Evolutionary conservation across 1,139 yeast species (phyloP).

Genomic region (Williopsis jadinii): DNA sequence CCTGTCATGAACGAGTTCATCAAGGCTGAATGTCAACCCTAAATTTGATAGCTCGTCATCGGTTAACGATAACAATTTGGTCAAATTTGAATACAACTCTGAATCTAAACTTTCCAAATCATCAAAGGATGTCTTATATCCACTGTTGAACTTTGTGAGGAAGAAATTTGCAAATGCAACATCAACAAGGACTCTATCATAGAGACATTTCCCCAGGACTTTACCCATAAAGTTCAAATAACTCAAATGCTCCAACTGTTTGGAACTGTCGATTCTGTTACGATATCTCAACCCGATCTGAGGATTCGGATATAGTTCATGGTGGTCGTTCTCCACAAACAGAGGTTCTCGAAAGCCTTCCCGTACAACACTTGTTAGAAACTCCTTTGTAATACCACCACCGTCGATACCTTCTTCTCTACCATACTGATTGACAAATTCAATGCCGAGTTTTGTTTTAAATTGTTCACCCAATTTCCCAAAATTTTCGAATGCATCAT

Average conservation of each 20-base stretch:
- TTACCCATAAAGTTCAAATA: slow-evolving; percentile 65
- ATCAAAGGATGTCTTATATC: slow-evolving; percentile 57
- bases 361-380: slow-evolving; percentile 62
- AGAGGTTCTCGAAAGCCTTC: slow-evolving; percentile 53
- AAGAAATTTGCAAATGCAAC: slow-evolving; percentile 85
- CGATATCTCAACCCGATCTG: slow-evolving; percentile 36
- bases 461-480: slow-evolving; percentile 41
- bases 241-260: slow-evolving; percentile 30
- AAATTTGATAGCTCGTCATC: slow-evolving; percentile 50
- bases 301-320: slow-evolving; percentile 71
- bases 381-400: slow-evolving; percentile 93
- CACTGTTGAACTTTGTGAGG: slow-evolving; percentile 53
- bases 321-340: slow-evolving; percentile 49
- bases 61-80: slow-evolving; percentile 51
- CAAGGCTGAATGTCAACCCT: slow-evolving; percentile 59
- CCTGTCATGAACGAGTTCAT: slow-evolving; percentile 20
- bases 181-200: slow-evolving; percentile 76
- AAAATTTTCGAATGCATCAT: slow-evolving; percentile 66
- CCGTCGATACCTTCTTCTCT: slow-evolving; percentile 83
- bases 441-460: slow-evolving; percentile 55
- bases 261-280: slow-evolving; percentile 20
- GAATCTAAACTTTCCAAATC: slow-evolving; percentile 70
- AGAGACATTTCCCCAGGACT: slow-evolving; percentile 85
- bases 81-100: slow-evolving; percentile 58
- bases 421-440: slow-evolving; percentile 67